Base-by-base conservation (phyloP, 2,329 filamentous ascomycete genomes). In the Clarireedia monteithiana region DNA sequence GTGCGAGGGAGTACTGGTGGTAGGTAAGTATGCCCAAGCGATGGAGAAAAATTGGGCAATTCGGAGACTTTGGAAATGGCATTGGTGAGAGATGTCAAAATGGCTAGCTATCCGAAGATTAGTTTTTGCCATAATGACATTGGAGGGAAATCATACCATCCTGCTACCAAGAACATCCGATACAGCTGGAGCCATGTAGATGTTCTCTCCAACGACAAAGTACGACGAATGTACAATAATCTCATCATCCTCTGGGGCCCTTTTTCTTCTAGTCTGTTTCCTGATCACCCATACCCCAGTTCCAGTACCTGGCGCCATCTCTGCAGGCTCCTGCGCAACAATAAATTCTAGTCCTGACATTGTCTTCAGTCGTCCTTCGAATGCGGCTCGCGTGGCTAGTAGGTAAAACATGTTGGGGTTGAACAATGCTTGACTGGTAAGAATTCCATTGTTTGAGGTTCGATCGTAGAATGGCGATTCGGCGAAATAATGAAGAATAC, bases 281-380 rank as follows among this genome's bases (percentile, higher is more conserved):
- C 82, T 78, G 62, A 87, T 85, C 27, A 86, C 80, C 83, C 83
- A 87, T 7, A 86, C 82, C 27, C 83, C 83, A 0, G 83, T 85
- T 23, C 77, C 77, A 39, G 72, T 74, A n/a, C 81, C 81, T 0
- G 81, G 81, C 0, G 76, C 79, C 64, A 78, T 82, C 68, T 85
- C 82, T 27, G 81, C 81, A 1, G 82, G 83, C 61, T 84, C 81
- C 65, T 85, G 79, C 39, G 81, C 81, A 52, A 87, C 82, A 50
- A 85, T 75, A 67, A 83, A 87, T 71, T 87, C 84, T 48, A 86
- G 73, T 2, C 84, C 84, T 1, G 79, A 78, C 83, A 86, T 86
- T 56, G 78, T 81, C 61, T 76, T 77, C 38, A 87, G 71, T 20
- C 80, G 80, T 10, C 74, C 77, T 67, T 87, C 84, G 60, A 87